Base-by-base conservation (phyloP, 2,329 filamentous ascomycete genomes). In the Nemania diffusa region DNA sequence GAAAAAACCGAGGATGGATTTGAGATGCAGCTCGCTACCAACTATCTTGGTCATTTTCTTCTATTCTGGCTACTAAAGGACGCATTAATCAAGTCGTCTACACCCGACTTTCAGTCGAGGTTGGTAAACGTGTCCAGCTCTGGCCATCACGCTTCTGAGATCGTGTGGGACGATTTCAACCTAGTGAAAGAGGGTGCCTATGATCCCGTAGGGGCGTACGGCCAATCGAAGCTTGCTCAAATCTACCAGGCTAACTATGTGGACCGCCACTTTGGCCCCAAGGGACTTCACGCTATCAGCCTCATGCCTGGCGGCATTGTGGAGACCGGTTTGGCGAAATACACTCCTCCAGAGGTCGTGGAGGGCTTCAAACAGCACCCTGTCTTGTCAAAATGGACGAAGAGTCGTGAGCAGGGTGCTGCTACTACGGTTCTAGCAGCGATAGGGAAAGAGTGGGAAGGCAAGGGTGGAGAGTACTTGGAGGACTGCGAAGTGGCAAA, bases 181-280 rank as follows among this genome's bases (percentile, higher is more conserved):
- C n/a, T 57, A 1, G 44, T n/a, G n/a, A n/a, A 67, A 9, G 51
- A 53, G 15, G 13, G 26, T 24, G 50, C 2, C 13, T 67, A 67
- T 48, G n/a, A 51, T 4, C 48, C 59, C 13, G 6, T 9, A 1
- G 20, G 1, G 13, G 61, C 64, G 2, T 69, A 85, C 69, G 80
- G 77, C 0, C 78, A 83, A 57, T 71, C 73, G 32, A 86, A 85
- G 71, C 75, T 77, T 0, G 82, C 83, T 3, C 82, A 82, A 62
- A 79, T 85, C 42, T 83, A 78, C 63, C 79, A 82, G 69, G 78
- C 83, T 13, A 84, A 81, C 69, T 76, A 83, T 59, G 78, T 86
- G 17, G 83, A 85, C 37, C 78, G 83, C 4, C 76, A 76, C 0
- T 84, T 81, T 67, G 81, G 79, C 1, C 17, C 70, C 1, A 65